Percentiles rank a stretch among this genome's conserved stretches.
These are phyloP conservation scores for Pezicula radicicola DNA, from an alignment of 2,329 filamentous ascomycete genomes.

Conservation along the genomic window DNA sequence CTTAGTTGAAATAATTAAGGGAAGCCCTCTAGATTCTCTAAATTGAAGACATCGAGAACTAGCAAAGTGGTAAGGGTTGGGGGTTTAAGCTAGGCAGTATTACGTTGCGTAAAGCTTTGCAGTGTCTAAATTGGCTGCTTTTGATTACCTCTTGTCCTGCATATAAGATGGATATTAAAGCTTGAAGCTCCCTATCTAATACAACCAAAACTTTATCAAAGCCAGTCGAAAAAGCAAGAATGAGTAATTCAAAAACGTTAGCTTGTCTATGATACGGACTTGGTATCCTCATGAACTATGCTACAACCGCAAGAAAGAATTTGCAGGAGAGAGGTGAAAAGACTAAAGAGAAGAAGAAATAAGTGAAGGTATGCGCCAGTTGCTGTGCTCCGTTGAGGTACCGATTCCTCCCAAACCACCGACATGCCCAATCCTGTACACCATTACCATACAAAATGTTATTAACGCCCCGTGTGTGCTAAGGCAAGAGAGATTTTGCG, in stretches of 20 bases:
- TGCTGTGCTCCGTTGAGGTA: slow-evolving; percentile 2
- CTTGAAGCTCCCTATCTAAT: too few species aligned
- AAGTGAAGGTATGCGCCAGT: slow-evolving; percentile 3
- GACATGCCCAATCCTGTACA: background rate
- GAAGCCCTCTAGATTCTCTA: too few species aligned
- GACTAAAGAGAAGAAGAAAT: background rate
- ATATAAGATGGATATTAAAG: too few species aligned
- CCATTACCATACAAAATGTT: slow-evolving; percentile 3
- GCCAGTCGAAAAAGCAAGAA: background rate
- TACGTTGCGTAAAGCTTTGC: too few species aligned
- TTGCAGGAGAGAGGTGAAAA: background rate
- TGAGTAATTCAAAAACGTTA: slow-evolving; percentile 1
- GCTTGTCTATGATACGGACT: slow-evolving; percentile 8
- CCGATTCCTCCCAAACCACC: background rate
- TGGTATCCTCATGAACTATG: slow-evolving; percentile 8
- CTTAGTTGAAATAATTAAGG: too few species aligned
- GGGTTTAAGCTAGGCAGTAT: too few species aligned
- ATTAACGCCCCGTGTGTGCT: background rate
- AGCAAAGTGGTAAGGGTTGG: too few species aligned
- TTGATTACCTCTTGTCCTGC: too few species aligned
- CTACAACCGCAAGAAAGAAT: slow-evolving; percentile 1
- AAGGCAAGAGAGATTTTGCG: background rate
- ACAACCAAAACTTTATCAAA: too few species aligned
- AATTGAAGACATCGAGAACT: too few species aligned
- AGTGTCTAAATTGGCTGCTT: too few species aligned